Conservation (phyloP, 331 rosid genomes). For the Pyrus hybrid region DNA sequence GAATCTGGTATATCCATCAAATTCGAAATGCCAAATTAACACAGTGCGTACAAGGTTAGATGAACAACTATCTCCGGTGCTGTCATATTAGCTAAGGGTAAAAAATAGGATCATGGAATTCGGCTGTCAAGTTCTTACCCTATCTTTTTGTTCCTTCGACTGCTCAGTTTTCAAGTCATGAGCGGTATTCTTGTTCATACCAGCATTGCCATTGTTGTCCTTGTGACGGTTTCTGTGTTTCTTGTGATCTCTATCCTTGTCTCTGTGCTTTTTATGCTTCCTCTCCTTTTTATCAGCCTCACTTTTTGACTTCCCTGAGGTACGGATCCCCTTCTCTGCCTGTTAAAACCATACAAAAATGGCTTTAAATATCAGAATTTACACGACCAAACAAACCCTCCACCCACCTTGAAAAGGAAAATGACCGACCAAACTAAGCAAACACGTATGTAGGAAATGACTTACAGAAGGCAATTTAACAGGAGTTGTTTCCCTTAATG, state of each 20-base stretch:
- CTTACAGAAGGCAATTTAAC: conserved; percentile 23
- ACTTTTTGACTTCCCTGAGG: conserved; percentile 6
- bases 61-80: background rate
- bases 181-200: background rate
- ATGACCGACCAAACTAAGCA: background rate
- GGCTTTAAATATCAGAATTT: background rate
- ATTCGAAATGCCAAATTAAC: background rate
- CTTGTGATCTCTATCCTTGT: conserved; percentile 8
- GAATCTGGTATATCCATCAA: background rate
- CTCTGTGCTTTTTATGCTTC: conserved; percentile 12
- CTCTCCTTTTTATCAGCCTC: conserved; percentile 6
- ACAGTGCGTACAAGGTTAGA: background rate
- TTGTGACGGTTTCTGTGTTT: conserved; percentile 4
- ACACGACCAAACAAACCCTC: background rate
- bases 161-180: background rate
- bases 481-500: conserved; percentile 19
- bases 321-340: conserved; percentile 23
- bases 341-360: conserved; percentile 1
- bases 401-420: background rate
- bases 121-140: conserved; percentile 3
- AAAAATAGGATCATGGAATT: background rate
- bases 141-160: conserved; percentile 2
- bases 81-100: background rate
- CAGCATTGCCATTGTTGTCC: background rate
- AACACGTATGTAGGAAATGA: background rate